Percentiles rank a stretch among this genome's conserved stretches.
Evolutionary conservation across 2,329 filamentous ascomycete species (phyloP).

Genomic region (Pyricularia sp.): DNA sequence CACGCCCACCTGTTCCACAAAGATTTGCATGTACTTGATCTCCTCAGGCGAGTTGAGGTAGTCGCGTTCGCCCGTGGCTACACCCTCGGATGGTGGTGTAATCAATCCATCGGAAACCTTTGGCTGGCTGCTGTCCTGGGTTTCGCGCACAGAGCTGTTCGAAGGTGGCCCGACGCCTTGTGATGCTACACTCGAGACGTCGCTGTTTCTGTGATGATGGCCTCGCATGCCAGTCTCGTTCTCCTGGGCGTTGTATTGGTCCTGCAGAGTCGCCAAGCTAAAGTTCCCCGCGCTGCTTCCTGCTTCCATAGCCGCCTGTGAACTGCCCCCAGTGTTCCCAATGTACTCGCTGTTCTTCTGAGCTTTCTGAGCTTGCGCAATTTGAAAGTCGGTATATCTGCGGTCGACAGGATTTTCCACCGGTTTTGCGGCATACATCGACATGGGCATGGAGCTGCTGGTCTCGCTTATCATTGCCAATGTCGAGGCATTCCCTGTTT

Average conservation of each 20-base stretch:
- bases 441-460: background rate
- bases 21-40: constrained; percentile 80
- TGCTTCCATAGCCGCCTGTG: background rate
- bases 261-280: constrained; percentile 6
- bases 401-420: background rate
- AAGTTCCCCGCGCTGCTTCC: background rate
- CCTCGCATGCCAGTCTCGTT: constrained; percentile 10
- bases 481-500: background rate
- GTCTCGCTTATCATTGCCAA: background rate
- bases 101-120: constrained; percentile 16
- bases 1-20: constrained; percentile 75
- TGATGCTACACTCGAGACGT: constrained; percentile 25
- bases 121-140: constrained; percentile 5
- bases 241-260: constrained; percentile 14
- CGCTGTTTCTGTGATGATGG: constrained; percentile 19
- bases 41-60: constrained; percentile 66
- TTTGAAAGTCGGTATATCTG: constrained; percentile 7
- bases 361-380: constrained; percentile 11
- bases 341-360: constrained; percentile 14
- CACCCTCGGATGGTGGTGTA: constrained; percentile 28
- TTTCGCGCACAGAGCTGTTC: constrained; percentile 10
- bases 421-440: background rate
- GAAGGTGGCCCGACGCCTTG: constrained; percentile 20
- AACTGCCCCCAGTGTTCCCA: background rate
- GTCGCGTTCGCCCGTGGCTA: constrained; percentile 30